Percentiles rank a stretch among this genome's conserved stretches.
Evolutionary conservation across 768 basidiomycete genomes (phyloP).

Genomic region (Mycena sanguinolenta): DNA sequence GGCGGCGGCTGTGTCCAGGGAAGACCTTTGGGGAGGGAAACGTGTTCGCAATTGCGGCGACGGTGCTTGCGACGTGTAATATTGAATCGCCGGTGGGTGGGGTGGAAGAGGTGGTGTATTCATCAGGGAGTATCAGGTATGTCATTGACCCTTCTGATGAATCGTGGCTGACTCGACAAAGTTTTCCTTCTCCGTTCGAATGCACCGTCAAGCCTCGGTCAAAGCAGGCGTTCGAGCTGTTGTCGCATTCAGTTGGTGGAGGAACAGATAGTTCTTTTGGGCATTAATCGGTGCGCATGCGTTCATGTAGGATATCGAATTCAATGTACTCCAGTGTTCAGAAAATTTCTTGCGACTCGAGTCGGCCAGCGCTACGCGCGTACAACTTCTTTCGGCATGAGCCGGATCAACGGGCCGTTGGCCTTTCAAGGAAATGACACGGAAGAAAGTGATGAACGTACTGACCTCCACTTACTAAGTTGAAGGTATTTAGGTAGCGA

Average conservation of each 20-base stretch:
- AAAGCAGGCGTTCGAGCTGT: not conserved
- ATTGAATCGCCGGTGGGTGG: not conserved
- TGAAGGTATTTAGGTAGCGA: no score
- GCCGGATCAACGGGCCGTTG: no score
- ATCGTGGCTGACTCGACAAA: not conserved
- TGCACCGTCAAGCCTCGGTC: conserved; percentile 21
- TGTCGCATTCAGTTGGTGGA: conserved; percentile 1
- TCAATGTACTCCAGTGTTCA: no score
- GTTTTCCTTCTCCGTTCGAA: conserved; percentile 19
- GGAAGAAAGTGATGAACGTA: no score
- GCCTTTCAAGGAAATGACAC: no score
- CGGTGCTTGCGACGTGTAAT: conserved; percentile 14
- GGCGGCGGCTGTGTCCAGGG: conserved; percentile 33
- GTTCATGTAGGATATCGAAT: not conserved
- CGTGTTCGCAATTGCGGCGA: conserved; percentile 19
- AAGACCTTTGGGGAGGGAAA: conserved; percentile 11
- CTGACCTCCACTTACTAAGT: no score
- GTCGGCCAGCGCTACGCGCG: no score
- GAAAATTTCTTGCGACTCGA: no score
- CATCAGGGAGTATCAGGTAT: conserved; percentile 17
- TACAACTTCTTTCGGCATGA: no score
- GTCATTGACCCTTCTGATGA: not conserved
- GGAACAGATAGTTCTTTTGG: conserved; percentile 4
- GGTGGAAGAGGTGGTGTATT: not conserved
- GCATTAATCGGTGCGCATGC: not conserved